Evolutionary conservation across 164 flowering plant genomes (phyloP).

Genomic region (Dillenia suffruticosa): DNA sequence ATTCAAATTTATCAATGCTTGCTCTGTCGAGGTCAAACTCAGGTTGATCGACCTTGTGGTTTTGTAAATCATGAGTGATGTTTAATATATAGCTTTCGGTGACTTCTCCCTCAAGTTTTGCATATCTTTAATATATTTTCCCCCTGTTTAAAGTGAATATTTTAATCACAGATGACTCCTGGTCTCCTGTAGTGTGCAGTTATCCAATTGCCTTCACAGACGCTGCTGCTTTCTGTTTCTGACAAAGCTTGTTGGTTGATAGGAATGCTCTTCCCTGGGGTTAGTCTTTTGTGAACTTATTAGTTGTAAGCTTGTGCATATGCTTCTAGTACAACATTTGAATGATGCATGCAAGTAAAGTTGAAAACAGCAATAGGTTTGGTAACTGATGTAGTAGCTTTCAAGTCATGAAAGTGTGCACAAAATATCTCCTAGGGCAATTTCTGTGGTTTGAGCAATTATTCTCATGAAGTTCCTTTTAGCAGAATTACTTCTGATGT

Average conservation of each 20-base stretch:
- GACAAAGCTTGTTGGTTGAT: conserved; percentile 95
- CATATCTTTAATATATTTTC: background rate
- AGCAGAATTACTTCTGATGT: no score
- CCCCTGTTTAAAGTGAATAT: background rate
- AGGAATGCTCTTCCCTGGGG: conserved; percentile 99
- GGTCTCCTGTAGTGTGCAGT: conserved; percentile 73
- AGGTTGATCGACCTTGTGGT: no score
- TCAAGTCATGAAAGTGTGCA: no score
- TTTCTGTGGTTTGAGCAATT: background rate
- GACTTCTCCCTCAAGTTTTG: background rate
- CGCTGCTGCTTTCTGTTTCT: conserved; percentile 87
- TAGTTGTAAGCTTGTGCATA: conserved; percentile 3
- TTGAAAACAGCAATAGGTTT: no score
- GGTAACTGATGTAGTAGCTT: no score
- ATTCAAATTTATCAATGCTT: no score
- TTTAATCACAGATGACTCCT: background rate
- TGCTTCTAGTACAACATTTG: background rate
- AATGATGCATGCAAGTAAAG: no score
- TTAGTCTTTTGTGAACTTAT: conserved; percentile 16
- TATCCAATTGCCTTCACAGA: conserved; percentile 91
- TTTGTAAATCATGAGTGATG: no score
- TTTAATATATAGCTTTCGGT: no score
- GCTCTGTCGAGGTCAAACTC: no score
- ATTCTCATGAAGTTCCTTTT: background rate
- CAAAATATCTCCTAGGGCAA: no score